A percentile compares a stretch with the other conserved stretches of the same genome.
Evolutionary conservation across 163 green algal genomes (phyloP).

Genomic region (Scenedesmus sp.): DNA sequence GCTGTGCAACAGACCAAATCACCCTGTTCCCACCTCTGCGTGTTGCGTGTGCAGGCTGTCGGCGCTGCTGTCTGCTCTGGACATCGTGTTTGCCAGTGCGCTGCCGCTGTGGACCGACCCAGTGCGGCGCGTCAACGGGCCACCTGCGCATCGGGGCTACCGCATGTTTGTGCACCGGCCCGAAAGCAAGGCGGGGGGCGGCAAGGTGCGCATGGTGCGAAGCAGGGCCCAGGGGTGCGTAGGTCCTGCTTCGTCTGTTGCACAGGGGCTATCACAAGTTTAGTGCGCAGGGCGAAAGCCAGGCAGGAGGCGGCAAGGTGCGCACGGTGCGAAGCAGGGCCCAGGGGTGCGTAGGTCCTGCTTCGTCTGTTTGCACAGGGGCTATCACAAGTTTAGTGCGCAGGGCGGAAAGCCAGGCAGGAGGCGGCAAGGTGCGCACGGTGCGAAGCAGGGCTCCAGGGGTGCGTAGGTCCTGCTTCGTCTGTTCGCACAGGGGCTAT

Average conservation of each 20-base stretch:
- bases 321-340: background rate
- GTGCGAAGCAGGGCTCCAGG: too few species aligned
- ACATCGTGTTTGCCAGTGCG: slow-evolving; percentile 30
- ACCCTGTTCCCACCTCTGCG: background rate
- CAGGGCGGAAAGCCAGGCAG: too few species aligned
- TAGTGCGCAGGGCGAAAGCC: too few species aligned
- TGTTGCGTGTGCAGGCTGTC: slow-evolving; percentile 20
- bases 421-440: too few species aligned
- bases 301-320: background rate
- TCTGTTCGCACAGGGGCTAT: slow-evolving; percentile 73
- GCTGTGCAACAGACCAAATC: too few species aligned
- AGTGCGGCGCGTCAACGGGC: background rate
- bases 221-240: background rate
- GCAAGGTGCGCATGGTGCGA: slow-evolving; percentile 9
- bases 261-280: too few species aligned
- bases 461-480: too few species aligned
- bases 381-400: too few species aligned
- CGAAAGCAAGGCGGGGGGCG: slow-evolving; percentile 49
- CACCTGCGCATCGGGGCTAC: slow-evolving; percentile 66
- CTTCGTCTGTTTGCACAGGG: too few species aligned
- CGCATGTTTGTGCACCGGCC: slow-evolving; percentile 78
- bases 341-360: too few species aligned
- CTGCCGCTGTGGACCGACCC: slow-evolving; percentile 44
- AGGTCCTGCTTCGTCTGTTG: too few species aligned
- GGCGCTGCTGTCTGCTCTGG: slow-evolving; percentile 28